Conservation (phyloP, 441 rosid species). For the Adansonia rubrostipa region DNA sequence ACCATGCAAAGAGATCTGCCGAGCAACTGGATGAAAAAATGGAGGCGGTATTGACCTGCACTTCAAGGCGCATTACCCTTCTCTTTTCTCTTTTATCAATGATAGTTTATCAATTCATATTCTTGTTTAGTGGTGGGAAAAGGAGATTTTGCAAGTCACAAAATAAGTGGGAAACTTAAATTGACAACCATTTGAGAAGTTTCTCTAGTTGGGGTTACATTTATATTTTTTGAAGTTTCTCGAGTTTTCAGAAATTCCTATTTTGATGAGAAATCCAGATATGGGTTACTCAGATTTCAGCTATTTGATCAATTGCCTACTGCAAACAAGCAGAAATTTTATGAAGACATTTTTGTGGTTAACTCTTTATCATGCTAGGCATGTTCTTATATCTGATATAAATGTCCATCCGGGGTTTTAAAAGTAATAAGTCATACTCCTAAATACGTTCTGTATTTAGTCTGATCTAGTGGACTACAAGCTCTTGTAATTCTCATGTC, state of each 20-base stretch:
- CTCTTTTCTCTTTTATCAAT: neutral
- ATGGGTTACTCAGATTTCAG: neutral
- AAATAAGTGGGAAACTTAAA: slow-evolving; percentile 18
- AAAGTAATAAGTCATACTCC: neutral
- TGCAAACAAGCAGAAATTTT: neutral
- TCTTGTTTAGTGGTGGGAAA: neutral
- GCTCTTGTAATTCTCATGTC: slow-evolving; percentile 5
- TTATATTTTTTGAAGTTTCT: neutral
- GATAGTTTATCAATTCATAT: neutral
- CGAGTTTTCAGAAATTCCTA: neutral
- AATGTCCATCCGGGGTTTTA: neutral
- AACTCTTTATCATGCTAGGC: neutral
- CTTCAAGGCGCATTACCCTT: slow-evolving; percentile 6
- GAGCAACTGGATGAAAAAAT: slow-evolving; percentile 79
- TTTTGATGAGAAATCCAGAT: neutral
- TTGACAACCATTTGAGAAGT: neutral
- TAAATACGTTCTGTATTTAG: neutral
- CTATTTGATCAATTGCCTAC: neutral
- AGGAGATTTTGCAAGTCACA: neutral
- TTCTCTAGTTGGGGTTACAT: neutral
- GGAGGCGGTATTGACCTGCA: slow-evolving; percentile 60
- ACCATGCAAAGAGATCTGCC: slow-evolving; percentile 85
- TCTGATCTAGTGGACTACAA: slow-evolving; percentile 27
- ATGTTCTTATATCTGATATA: neutral
- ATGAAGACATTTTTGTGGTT: neutral